Conservation (phyloP, 345 rosid species). For the Physaria fendleri region DNA sequence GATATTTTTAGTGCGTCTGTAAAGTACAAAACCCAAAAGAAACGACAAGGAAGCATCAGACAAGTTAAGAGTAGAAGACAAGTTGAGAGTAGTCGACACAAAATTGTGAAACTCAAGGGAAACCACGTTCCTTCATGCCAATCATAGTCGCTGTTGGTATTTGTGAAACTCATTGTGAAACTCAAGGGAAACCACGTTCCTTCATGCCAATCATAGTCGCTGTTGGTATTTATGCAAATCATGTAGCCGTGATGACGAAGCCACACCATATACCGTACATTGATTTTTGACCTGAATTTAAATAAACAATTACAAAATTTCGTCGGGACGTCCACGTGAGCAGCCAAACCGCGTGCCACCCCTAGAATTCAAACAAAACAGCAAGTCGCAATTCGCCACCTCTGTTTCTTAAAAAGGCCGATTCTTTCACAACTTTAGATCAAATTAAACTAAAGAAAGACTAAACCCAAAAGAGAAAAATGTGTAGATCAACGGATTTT, state of each 20-base stretch:
- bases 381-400: constrained; percentile 11
- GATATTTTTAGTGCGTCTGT: not conserved
- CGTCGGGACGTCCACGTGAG: constrained; percentile 22
- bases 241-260: constrained; percentile 10
- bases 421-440: not conserved
- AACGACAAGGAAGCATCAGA: not conserved
- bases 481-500: constrained; percentile 59
- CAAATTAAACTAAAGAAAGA: not conserved
- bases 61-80: constrained; percentile 22
- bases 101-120: constrained; percentile 21
- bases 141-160: constrained; percentile 6
- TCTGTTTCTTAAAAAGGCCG: constrained; percentile 7
- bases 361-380: constrained; percentile 28
- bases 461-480: constrained; percentile 13
- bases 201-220: not conserved
- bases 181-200: constrained; percentile 20
- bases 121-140: constrained; percentile 11
- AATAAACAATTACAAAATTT: not conserved
- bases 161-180: constrained; percentile 21
- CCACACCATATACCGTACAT: not conserved
- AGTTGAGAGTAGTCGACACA: constrained; percentile 13
- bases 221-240: constrained; percentile 10
- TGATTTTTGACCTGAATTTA: not conserved
- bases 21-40: not conserved
- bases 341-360: constrained; percentile 35